Base-by-base conservation (phyloP, 306 rosid species). In the Trifolium subterraneum region DNA sequence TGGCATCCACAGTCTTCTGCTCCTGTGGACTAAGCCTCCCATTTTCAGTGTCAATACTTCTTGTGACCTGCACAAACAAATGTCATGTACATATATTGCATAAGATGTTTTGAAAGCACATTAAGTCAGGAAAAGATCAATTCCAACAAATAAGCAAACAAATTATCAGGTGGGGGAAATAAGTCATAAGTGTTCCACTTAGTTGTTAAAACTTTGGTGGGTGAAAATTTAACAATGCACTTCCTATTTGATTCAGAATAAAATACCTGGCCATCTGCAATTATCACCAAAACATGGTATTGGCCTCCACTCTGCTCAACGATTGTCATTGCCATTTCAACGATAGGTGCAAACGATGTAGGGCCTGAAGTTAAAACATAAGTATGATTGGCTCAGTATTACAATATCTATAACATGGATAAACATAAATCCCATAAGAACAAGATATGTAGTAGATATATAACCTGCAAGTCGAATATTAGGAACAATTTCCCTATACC, bases 201-300 rank as follows among this genome's bases (percentile, higher is more conserved):
- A 0, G 5, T 27, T 27, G 31, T 27, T 29, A 29, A 4, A 29
- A 29, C 5, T 29, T 29, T 29, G 33, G 33, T 29, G 33, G 33
- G 33, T 29, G 33, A 29, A 29, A 25, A 13, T 13, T 38, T 16
- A 29, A 44, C n/a, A 51, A 44, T 39, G 70, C 42, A 67, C 56
- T 42, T 4, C 55, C 29, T 13, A 6, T 15, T 61, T 31, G 23
- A 61, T n/a, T 63, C 27, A 51, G 67, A 68, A 41, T 29, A 87
- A 59, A 64, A 41, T 86, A 93, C 98, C 97, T 93, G 98, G 78
- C 98, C 98, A 83, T 93, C 98, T 15, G 98, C 98, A 81, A 93
- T 79, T 77, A 84, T 84, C 65, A 84, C 83, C 79, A 84, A 77
- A 73, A 84, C 87, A 80, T 84, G 87, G 78, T 91, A 91, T 55